Evolutionary conservation across 805 yeast species (phyloP).

Genomic region (Myxozyma vanderwaltii): DNA sequence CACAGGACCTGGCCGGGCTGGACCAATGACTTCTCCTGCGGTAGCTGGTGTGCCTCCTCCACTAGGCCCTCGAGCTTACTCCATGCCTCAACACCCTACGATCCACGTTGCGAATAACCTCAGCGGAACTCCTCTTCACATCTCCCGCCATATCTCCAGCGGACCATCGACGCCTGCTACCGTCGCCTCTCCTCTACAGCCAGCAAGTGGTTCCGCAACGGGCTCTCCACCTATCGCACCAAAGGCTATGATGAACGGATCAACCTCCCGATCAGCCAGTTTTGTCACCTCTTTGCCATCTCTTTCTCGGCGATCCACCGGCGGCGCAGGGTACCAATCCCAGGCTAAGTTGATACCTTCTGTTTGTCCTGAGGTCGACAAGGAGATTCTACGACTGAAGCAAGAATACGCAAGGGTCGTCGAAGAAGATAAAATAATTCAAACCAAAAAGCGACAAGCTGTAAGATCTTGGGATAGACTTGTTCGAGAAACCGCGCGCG

Average conservation of each 20-base stretch:
- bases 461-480: constrained; percentile 25
- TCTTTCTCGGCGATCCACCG: neutral
- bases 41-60: constrained; percentile 9
- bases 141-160: constrained; percentile 5
- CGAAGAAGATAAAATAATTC: constrained; percentile 13
- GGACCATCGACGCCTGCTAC: neutral
- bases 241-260: constrained; percentile 26
- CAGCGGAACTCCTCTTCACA: neutral
- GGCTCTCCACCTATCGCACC: constrained; percentile 28
- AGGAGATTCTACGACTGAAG: constrained; percentile 20
- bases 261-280: constrained; percentile 4
- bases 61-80: constrained; percentile 18
- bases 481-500: constrained; percentile 21
- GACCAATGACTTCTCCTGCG: neutral
- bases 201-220: neutral
- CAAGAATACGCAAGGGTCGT: constrained; percentile 21
- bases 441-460: constrained; percentile 25
- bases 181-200: neutral
- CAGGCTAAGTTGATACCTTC: constrained; percentile 26
- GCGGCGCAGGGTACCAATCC: constrained; percentile 1
- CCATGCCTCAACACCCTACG: constrained; percentile 7
- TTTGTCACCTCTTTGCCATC: constrained; percentile 1
- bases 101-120: neutral
- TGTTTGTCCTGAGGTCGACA: constrained; percentile 25
- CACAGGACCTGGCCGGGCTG: neutral